Evolutionary conservation across 1,284 basidiomycete genomes (phyloP).

Genomic region (Tilletia indica): DNA sequence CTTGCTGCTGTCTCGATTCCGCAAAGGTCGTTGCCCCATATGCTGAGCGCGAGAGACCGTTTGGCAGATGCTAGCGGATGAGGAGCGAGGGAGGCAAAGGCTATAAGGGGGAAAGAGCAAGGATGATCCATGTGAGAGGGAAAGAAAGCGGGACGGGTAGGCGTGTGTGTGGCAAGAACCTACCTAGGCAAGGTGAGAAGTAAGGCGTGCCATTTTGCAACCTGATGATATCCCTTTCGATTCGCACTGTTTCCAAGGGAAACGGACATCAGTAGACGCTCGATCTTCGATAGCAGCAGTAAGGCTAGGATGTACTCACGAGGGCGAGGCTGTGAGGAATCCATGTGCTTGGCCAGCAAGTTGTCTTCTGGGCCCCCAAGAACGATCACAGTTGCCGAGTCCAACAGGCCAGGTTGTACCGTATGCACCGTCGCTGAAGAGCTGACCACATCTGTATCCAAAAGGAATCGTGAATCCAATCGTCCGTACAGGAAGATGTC

Average conservation of each 20-base stretch:
- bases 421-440: background rate
- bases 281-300: conserved; percentile 7
- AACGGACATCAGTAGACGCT: background rate
- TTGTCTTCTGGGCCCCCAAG: conserved; percentile 34
- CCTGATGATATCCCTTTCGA: background rate
- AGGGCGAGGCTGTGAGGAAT: conserved; percentile 31
- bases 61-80: background rate
- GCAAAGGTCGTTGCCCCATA: conserved; percentile 23
- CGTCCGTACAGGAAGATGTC: conserved; percentile 32
- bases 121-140: background rate
- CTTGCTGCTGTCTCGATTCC: conserved; percentile 32
- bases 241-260: background rate
- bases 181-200: conserved; percentile 15
- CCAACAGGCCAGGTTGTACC: background rate
- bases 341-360: conserved; percentile 20
- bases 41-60: conserved; percentile 23
- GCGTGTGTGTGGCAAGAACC: conserved; percentile 19
- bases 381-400: conserved; percentile 27
- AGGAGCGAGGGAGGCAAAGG: background rate
- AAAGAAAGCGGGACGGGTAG: conserved; percentile 3
- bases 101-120: conserved; percentile 7
- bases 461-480: conserved; percentile 31
- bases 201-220: too few species aligned
- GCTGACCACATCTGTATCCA: conserved; percentile 25
- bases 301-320: conserved; percentile 18